These are phyloP conservation scores for Primulina tabacum DNA, from an alignment of 257 asterid species.

Conservation along the genomic window DNA sequence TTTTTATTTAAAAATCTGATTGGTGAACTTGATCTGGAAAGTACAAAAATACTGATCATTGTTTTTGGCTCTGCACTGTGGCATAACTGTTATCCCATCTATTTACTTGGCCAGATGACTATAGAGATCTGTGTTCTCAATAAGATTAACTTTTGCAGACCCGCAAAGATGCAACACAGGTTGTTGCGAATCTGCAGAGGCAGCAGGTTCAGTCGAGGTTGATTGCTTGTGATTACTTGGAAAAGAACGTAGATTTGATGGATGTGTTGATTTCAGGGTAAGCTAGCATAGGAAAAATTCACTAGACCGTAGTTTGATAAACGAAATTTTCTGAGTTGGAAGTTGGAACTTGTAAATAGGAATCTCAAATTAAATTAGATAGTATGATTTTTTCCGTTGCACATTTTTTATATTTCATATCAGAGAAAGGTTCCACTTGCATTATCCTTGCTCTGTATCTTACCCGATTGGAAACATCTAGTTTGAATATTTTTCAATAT, in stretches of 20 bases:
- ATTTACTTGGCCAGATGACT: neutral
- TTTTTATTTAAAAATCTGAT: neutral
- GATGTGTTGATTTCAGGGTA: conserved; percentile 76
- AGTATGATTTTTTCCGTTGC: neutral
- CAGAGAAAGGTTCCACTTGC: neutral
- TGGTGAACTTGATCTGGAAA: neutral
- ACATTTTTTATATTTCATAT: no score
- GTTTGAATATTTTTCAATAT: neutral
- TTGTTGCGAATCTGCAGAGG: conserved; percentile 97
- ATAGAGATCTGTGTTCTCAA: neutral
- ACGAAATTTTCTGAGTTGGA: neutral
- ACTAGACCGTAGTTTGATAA: conserved; percentile 5
- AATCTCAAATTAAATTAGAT: conserved; percentile 1
- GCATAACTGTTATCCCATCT: neutral
- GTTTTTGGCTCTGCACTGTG: neutral
- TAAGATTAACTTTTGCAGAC: conserved; percentile 51
- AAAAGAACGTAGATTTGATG: conserved; percentile 85
- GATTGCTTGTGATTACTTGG: conserved; percentile 96
- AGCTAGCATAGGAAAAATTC: conserved; percentile 24
- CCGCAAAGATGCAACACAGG: conserved; percentile 95
- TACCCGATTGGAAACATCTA: neutral
- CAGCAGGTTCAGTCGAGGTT: conserved; percentile 92
- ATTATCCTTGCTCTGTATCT: neutral
- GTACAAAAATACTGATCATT: neutral
- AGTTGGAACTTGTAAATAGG: conserved; percentile 5